These are phyloP conservation scores for Trametes punicea DNA, from an alignment of 768 basidiomycete genomes.

Conservation along the genomic window DNA sequence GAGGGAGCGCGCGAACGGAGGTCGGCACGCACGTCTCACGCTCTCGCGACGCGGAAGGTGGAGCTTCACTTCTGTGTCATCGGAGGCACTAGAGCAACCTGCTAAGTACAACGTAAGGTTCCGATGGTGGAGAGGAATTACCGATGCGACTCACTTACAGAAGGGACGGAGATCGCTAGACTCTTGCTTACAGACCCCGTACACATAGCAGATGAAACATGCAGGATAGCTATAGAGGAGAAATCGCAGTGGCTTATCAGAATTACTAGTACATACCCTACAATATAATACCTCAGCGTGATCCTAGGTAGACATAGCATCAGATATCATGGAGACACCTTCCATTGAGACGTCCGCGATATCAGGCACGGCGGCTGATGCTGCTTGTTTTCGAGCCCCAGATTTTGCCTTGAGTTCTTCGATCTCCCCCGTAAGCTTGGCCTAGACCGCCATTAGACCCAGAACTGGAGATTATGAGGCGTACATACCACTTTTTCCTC, in stretches of 20 bases:
- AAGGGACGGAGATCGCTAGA: not conserved
- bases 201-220: not conserved
- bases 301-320: not conserved
- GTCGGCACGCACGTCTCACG: not conserved
- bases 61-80: not conserved
- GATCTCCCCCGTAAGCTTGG: conserved; percentile 57
- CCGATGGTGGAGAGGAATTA: not conserved
- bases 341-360: conserved; percentile 22
- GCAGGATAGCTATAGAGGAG: not conserved
- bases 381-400: conserved; percentile 40
- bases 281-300: not conserved
- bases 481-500: conserved; percentile 54
- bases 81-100: not conserved
- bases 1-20: not conserved
- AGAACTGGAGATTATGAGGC: not conserved
- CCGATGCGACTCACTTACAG: not conserved
- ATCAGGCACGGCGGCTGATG: not conserved
- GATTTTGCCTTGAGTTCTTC: conserved; percentile 49
- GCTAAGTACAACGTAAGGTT: not conserved
- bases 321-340: conserved; percentile 4
- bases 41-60: not conserved
- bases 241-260: no score
- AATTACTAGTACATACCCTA: conserved; percentile 11
- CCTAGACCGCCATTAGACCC: conserved; percentile 33
- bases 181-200: not conserved